A percentile compares a stretch with the other conserved stretches of the same genome.
Conservation (phyloP, 192 early-diverging fungal genomes). For the Tieghemiomyces parasiticus region DNA sequence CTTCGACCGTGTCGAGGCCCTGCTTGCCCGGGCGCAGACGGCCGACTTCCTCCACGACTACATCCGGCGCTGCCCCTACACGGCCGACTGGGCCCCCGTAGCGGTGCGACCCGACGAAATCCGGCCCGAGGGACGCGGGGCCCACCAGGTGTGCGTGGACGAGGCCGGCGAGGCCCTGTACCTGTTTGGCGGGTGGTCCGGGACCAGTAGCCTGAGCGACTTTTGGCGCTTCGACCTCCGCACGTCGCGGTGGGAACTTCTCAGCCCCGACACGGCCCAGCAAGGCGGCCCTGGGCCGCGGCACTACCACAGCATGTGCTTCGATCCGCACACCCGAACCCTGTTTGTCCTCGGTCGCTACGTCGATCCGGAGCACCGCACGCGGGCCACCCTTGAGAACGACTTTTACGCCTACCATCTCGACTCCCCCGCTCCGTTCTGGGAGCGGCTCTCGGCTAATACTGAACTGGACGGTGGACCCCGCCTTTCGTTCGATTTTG, state of each 20-base stretch:
- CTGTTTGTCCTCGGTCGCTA: conserved; percentile 85
- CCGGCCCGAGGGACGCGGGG: conserved; percentile 45
- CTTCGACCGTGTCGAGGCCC: conserved; percentile 53
- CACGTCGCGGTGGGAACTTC: conserved; percentile 49
- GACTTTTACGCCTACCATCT: conserved; percentile 89
- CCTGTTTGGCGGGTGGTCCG: conserved; percentile 93
- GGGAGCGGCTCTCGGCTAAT: conserved; percentile 60
- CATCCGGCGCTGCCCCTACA: conserved; percentile 50
- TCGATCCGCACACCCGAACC: conserved; percentile 53
- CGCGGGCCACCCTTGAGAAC: conserved; percentile 49
- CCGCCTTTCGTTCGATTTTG: conserved; percentile 78
- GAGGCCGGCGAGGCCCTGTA: conserved; percentile 54
- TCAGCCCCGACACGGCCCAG: conserved; percentile 57
- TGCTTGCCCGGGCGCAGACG: conserved; percentile 44
- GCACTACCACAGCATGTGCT: conserved; percentile 88
- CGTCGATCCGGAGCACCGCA: conserved; percentile 57
- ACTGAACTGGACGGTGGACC: conserved; percentile 79
- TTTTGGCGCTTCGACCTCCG: conserved; percentile 69
- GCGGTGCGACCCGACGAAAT: conserved; percentile 6
- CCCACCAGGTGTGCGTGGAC: conserved; percentile 96
- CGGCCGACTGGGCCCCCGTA: conserved; percentile 42
- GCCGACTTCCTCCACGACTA: conserved; percentile 59
- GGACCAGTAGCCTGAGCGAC: conserved; percentile 68
- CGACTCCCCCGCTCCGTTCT: conserved; percentile 33
- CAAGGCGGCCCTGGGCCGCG: conserved; percentile 73